Conservation (phyloP, 768 basidiomycete species). For the Phaeotremella fagi region DNA sequence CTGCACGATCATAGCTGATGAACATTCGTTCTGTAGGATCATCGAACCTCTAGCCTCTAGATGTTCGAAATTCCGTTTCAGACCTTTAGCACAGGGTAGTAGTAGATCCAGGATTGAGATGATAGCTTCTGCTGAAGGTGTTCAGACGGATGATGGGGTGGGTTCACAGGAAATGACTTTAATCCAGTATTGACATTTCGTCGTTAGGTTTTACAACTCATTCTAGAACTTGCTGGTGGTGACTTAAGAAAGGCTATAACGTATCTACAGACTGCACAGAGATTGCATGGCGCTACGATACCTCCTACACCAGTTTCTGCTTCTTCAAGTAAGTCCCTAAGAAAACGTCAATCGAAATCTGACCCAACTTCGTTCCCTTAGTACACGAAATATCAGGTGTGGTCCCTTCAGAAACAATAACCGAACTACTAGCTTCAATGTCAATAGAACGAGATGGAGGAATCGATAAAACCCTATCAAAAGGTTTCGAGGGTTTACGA, state of each 20-base stretch:
- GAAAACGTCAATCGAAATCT: background rate
- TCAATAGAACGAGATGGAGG: slow-evolving; percentile 61
- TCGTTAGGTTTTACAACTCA: slow-evolving; percentile 38
- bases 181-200: background rate
- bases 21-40: slow-evolving; percentile 58
- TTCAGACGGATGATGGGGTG: slow-evolving; percentile 52
- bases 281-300: slow-evolving; percentile 68
- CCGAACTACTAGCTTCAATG: slow-evolving; percentile 63
- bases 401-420: slow-evolving; percentile 70
- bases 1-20: background rate
- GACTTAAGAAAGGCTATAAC: slow-evolving; percentile 97
- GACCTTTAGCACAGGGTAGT: slow-evolving; percentile 75
- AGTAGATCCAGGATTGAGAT: slow-evolving; percentile 68
- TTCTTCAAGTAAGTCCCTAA: slow-evolving; percentile 54
- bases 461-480: slow-evolving; percentile 19
- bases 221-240: slow-evolving; percentile 61
- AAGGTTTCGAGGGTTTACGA: slow-evolving; percentile 54
- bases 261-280: slow-evolving; percentile 90
- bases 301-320: slow-evolving; percentile 72
- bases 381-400: slow-evolving; percentile 96
- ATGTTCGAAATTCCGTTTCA: slow-evolving; percentile 98
- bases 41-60: slow-evolving; percentile 98
- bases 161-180: slow-evolving; percentile 7
- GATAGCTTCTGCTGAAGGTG: slow-evolving; percentile 72
- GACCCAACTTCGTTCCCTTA: slow-evolving; percentile 8